A percentile compares a stretch with the other conserved stretches of the same genome.
Evolutionary conservation across 768 basidiomycete genomes (phyloP).

Genomic region (Tylopilus vinaceipallidus): DNA sequence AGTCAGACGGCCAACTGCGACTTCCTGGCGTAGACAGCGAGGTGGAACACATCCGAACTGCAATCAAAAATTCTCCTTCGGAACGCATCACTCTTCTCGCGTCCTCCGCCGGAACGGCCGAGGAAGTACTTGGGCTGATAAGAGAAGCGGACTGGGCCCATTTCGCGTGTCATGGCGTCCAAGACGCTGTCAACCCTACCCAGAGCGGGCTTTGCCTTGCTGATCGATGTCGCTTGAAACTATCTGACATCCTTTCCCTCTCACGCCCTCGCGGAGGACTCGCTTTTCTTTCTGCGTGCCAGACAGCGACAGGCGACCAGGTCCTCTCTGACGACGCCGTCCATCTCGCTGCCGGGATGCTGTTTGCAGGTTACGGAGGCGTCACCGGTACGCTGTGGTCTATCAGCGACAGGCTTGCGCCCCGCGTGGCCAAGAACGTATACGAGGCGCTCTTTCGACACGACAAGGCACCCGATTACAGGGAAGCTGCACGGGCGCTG

Average conservation of each 20-base stretch:
- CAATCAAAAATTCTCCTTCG: background rate
- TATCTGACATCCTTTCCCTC: background rate
- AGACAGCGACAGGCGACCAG: constrained; percentile 22
- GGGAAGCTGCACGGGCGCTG: background rate
- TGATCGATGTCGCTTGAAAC: background rate
- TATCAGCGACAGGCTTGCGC: constrained; percentile 28
- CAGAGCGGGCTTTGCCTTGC: constrained; percentile 1
- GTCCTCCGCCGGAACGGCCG: background rate
- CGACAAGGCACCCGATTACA: background rate
- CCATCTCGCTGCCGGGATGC: constrained; percentile 28
- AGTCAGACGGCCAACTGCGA: background rate
- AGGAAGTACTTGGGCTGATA: constrained; percentile 3
- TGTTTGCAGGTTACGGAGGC: constrained; percentile 27
- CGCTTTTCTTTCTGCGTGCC: constrained; percentile 45
- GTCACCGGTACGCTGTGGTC: constrained; percentile 46
- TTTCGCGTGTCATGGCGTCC: constrained; percentile 1
- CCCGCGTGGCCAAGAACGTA: background rate
- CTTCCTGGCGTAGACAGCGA: constrained; percentile 4
- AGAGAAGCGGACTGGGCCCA: constrained; percentile 5
- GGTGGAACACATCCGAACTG: constrained; percentile 22
- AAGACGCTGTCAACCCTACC: background rate
- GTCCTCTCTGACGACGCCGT: background rate
- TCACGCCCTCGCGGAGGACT: constrained; percentile 24
- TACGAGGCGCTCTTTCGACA: background rate
- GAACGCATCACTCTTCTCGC: background rate